A percentile compares a stretch with the other conserved stretches of the same genome.
phyloP scores from a whole-genome alignment of 768 basidiomycete species.

The Leccinum obscurum region DNA sequence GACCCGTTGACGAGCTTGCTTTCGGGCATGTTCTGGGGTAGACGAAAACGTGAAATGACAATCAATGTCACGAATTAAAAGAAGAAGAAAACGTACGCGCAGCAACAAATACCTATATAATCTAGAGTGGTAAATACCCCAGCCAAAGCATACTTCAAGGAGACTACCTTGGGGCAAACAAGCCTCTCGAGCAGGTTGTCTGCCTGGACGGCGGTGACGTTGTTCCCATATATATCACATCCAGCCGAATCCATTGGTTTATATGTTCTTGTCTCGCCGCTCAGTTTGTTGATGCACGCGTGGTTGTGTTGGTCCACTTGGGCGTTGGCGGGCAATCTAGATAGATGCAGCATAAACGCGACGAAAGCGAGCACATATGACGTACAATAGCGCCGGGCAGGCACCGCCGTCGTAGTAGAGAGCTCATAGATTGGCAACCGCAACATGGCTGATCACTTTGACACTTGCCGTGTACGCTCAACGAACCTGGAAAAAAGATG shows the following conservation, averaged over 20 bases:
- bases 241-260: slow-evolving; percentile 47
- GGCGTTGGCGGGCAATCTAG: slow-evolving; percentile 29
- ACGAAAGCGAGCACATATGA: too few relatives aligned
- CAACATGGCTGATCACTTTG: too few relatives aligned
- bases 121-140: too few relatives aligned
- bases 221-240: slow-evolving; percentile 36
- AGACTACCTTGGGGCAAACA: slow-evolving; percentile 47
- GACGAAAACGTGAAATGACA: neutral
- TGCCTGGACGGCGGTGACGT: slow-evolving; percentile 33
- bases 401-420: too few relatives aligned
- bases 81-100: slow-evolving; percentile 24
- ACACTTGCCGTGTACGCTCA: too few relatives aligned
- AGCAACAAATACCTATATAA: slow-evolving; percentile 59
- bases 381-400: too few relatives aligned
- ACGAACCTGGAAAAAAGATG: too few relatives aligned
- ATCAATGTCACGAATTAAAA: too few relatives aligned
- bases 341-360: neutral
- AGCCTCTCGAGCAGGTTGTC: slow-evolving; percentile 44
- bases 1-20: neutral
- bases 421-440: too few relatives aligned
- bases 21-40: slow-evolving; percentile 33
- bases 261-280: slow-evolving; percentile 36
- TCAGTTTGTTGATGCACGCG: slow-evolving; percentile 18
- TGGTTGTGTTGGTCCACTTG: slow-evolving; percentile 29
- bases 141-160: slow-evolving; percentile 38